These are phyloP conservation scores for Sistotremastrum niveocremeum DNA, from an alignment of 768 basidiomycete species.

Conservation along the genomic window DNA sequence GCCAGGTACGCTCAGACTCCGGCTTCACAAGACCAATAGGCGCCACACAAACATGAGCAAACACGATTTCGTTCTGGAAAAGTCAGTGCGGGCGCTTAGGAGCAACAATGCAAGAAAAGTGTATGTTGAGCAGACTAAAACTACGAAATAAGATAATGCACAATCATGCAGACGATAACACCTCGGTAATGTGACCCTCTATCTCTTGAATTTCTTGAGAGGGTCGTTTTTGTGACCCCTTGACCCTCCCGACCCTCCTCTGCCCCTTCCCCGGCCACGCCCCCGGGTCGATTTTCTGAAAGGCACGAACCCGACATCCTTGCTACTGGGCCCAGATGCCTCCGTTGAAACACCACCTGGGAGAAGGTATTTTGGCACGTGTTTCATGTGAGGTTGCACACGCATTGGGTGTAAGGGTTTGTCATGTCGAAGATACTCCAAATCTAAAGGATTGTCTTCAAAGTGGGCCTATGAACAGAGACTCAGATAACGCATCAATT, in stretches of 20 bases:
- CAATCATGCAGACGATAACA: too few species aligned
- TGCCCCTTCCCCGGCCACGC: constrained; percentile 34
- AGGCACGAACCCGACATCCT: constrained; percentile 47
- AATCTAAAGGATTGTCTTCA: constrained; percentile 88
- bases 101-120: too few species aligned
- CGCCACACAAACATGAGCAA: too few species aligned
- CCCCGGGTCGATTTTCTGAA: constrained; percentile 49
- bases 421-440: constrained; percentile 88
- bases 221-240: constrained; percentile 53
- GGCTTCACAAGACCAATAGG: too few species aligned
- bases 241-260: constrained; percentile 33
- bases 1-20: too few species aligned
- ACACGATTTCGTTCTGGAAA: too few species aligned
- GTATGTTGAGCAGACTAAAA: too few species aligned
- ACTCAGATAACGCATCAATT: constrained; percentile 2
- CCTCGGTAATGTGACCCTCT: too few species aligned
- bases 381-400: constrained; percentile 89
- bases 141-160: too few species aligned
- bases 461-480: constrained; percentile 67
- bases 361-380: constrained; percentile 85
- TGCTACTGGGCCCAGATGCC: constrained; percentile 16
- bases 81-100: too few species aligned
- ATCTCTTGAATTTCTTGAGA: constrained; percentile 49
- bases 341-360: constrained; percentile 43
- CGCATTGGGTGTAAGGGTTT: constrained; percentile 85